phyloP scores from a whole-genome alignment of 2,329 filamentous ascomycete genomes.

The Epichloe hybrida region DNA sequence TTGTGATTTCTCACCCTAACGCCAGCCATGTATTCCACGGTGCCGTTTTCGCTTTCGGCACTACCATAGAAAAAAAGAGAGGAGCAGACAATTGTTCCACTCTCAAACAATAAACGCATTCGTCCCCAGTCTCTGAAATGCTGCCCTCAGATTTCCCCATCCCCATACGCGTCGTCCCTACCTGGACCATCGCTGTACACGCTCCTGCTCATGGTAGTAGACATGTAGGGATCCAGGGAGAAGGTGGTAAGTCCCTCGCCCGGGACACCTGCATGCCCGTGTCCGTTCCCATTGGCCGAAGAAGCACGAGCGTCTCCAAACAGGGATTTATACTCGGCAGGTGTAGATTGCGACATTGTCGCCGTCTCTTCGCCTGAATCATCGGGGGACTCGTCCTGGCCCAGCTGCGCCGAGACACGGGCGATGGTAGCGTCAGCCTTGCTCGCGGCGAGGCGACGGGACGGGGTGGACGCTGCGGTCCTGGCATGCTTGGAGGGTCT shows the following conservation, averaged over 20 bases:
- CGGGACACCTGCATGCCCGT: not conserved
- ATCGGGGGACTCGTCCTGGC: not conserved
- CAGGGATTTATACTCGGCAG: not conserved
- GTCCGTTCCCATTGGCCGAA: not conserved
- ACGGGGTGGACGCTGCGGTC: slow-evolving; percentile 11
- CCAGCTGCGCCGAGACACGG: slow-evolving; percentile 13
- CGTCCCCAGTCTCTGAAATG: too few relatives aligned
- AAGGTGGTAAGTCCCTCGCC: not conserved
- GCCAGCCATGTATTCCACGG: too few relatives aligned
- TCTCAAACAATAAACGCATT: not conserved
- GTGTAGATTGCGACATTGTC: slow-evolving; percentile 6
- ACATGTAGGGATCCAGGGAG: slow-evolving; percentile 1
- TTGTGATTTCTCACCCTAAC: too few relatives aligned
- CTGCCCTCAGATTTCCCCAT: slow-evolving; percentile 23
- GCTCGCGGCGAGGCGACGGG: slow-evolving; percentile 19
- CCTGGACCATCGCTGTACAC: not conserved
- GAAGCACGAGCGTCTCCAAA: not conserved
- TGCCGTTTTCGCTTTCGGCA: too few relatives aligned
- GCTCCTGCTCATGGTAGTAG: not conserved
- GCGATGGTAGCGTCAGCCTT: slow-evolving; percentile 23
- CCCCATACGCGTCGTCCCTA: slow-evolving; percentile 12
- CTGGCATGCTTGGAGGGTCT: slow-evolving; percentile 10
- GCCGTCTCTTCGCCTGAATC: slow-evolving; percentile 18
- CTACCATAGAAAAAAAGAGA: too few relatives aligned
- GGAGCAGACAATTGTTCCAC: not conserved